Evolutionary conservation across 2,329 filamentous ascomycete species (phyloP).

Genomic region (Ophiocordyceps camponoti-rufipedis): DNA sequence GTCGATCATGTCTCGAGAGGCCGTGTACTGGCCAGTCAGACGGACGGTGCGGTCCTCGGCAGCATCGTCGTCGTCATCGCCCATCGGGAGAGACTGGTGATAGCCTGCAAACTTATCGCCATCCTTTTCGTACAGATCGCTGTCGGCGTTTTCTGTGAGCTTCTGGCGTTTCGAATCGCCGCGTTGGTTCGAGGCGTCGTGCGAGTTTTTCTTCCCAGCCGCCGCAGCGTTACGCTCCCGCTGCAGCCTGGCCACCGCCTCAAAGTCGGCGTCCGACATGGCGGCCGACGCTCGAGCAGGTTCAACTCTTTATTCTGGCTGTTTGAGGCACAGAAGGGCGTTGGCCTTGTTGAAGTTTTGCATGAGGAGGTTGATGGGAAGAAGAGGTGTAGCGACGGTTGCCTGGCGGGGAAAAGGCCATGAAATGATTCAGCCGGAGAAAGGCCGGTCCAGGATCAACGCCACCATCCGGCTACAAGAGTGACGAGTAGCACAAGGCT

Average conservation of each 20-base stretch:
- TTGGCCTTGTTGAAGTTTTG: too few relatives aligned
- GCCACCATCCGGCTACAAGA: too few relatives aligned
- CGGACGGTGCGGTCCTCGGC: slow-evolving; percentile 57
- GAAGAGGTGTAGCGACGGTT: too few relatives aligned
- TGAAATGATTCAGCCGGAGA: too few relatives aligned
- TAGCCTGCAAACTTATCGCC: slow-evolving; percentile 71
- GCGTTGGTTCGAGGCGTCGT: slow-evolving; percentile 64
- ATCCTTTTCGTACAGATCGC: slow-evolving; percentile 66
- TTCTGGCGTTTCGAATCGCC: slow-evolving; percentile 82
- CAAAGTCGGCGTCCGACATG: slow-evolving; percentile 70
- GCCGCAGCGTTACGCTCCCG: slow-evolving; percentile 76
- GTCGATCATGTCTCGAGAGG: slow-evolving; percentile 77
- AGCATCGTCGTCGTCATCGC: slow-evolving; percentile 64
- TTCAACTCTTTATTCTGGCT: slow-evolving; percentile 24
- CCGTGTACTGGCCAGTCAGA: slow-evolving; percentile 89
- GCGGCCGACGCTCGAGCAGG: slow-evolving; percentile 18
- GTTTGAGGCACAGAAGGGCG: slow-evolving; percentile 2
- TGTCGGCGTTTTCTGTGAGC: slow-evolving; percentile 78
- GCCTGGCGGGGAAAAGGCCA: too few relatives aligned
- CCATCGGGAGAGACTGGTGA: slow-evolving; percentile 69
- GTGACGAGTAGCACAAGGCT: too few relatives aligned
- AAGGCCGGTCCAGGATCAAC: too few relatives aligned
- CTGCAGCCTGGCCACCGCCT: slow-evolving; percentile 73
- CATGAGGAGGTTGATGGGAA: too few relatives aligned
- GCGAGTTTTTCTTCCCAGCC: slow-evolving; percentile 64